Evolutionary conservation across 257 asterid genomes (phyloP).

Genomic region (Solanum sparsipilum): DNA sequence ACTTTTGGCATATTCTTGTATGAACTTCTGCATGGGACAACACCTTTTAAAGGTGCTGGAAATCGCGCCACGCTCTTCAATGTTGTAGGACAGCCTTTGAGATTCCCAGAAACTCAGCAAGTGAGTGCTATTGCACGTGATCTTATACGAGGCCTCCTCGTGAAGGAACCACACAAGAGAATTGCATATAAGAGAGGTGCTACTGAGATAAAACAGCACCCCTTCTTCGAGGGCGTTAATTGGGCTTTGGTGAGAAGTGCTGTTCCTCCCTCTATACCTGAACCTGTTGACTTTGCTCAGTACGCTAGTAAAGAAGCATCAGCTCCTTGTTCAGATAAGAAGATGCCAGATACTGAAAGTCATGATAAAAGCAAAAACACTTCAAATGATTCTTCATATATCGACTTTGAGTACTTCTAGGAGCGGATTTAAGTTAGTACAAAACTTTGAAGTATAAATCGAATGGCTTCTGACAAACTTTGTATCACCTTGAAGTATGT

Average conservation of each 20-base stretch:
- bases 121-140: constrained; percentile 20
- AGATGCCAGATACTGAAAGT: constrained; percentile 14
- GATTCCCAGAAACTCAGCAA: constrained; percentile 29
- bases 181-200: constrained; percentile 37
- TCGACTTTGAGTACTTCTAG: constrained; percentile 34
- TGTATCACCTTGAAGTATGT: neutral
- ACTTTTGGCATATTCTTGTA: constrained; percentile 33
- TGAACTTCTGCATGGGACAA: constrained; percentile 35
- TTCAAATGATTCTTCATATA: constrained; percentile 14
- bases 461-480: neutral
- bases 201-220: constrained; percentile 33
- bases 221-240: constrained; percentile 29
- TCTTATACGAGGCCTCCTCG: constrained; percentile 26
- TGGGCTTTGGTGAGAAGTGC: constrained; percentile 34
- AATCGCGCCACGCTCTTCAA: constrained; percentile 26
- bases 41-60: constrained; percentile 34
- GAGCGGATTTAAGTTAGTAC: neutral
- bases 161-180: constrained; percentile 32
- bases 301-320: constrained; percentile 11
- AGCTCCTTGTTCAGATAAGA: constrained; percentile 16
- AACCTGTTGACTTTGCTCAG: constrained; percentile 16
- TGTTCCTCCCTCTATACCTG: constrained; percentile 24
- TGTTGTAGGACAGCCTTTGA: constrained; percentile 30
- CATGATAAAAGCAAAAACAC: constrained; percentile 3
- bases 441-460: neutral